A percentile compares a stretch with the other conserved stretches of the same genome.
Evolutionary conservation across 2,329 filamentous ascomycete genomes (phyloP).

Genomic region (Aciculosporium take): DNA sequence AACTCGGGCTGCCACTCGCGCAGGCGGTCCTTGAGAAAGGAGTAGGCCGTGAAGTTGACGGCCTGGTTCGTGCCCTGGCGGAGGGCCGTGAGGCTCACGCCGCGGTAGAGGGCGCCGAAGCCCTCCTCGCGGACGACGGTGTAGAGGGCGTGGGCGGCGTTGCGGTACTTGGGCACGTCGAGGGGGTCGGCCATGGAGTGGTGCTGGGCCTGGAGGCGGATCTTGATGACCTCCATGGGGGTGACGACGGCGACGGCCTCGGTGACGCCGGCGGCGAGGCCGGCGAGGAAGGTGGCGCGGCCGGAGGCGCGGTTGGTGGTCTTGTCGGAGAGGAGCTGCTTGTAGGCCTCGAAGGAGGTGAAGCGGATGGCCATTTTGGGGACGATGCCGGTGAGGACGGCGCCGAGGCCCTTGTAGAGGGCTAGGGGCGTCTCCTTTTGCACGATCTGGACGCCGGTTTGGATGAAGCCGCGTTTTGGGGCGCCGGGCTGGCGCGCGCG

Average conservation of each 20-base stretch:
- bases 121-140: constrained; percentile 91
- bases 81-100: constrained; percentile 83
- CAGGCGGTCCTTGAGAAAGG: constrained; percentile 73
- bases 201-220: constrained; percentile 92
- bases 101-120: constrained; percentile 72
- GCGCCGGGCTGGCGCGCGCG: constrained; percentile 70
- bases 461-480: constrained; percentile 75
- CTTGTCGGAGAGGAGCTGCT: constrained; percentile 61
- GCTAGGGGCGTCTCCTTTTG: constrained; percentile 80
- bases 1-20: constrained; percentile 60
- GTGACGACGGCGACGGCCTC: constrained; percentile 95
- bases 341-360: constrained; percentile 93
- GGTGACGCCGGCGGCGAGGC: constrained; percentile 82
- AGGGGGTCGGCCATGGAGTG: constrained; percentile 96
- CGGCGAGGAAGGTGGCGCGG: constrained; percentile 57
- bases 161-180: constrained; percentile 93
- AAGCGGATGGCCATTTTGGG: constrained; percentile 99
- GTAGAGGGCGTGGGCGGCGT: constrained; percentile 69
- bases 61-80: constrained; percentile 95
- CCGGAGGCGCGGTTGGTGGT: constrained; percentile 54
- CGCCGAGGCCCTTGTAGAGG: constrained; percentile 95
- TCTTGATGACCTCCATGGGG: constrained; percentile 99
- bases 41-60: constrained; percentile 97
- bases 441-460: constrained; percentile 76
- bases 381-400: constrained; percentile 88